A percentile compares a stretch with the other conserved stretches of the same genome.
Conservation (phyloP, 208 protist genomes). For the Trypanosoma melophagium region DNA sequence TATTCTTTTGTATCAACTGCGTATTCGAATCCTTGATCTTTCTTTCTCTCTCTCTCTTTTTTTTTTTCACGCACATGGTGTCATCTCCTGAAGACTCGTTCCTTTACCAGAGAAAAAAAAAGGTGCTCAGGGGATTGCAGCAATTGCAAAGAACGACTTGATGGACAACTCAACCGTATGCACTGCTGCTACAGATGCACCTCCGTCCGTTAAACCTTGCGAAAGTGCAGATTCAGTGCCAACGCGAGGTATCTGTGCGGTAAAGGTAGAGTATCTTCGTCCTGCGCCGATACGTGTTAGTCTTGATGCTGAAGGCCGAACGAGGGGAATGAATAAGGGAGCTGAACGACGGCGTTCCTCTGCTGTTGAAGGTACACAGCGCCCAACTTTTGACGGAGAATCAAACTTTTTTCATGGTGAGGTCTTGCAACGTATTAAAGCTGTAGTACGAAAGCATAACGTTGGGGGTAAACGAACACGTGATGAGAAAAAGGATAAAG, state of each 20-base stretch:
- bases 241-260: slow-evolving; percentile 51
- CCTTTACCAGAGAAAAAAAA: background rate
- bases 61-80: background rate
- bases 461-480: slow-evolving; percentile 17
- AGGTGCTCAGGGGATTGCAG: background rate
- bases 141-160: background rate
- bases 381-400: slow-evolving; percentile 66
- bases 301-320: slow-evolving; percentile 61
- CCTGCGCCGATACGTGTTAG: slow-evolving; percentile 53
- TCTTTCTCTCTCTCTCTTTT: slow-evolving; percentile 17
- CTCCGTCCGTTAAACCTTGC: background rate
- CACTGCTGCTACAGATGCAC: background rate
- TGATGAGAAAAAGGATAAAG: slow-evolving; percentile 10
- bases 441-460: slow-evolving; percentile 41
- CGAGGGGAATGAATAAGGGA: slow-evolving; percentile 83
- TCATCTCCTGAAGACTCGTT: too few species aligned
- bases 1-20: slow-evolving; percentile 3
- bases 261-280: slow-evolving; percentile 61
- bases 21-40: background rate
- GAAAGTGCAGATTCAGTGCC: background rate
- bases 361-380: slow-evolving; percentile 53
- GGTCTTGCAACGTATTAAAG: slow-evolving; percentile 58
- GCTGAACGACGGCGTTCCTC: slow-evolving; percentile 49
- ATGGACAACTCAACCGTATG: background rate
- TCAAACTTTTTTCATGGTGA: slow-evolving; percentile 72